Evolutionary conservation across 495 filamentous ascomycete species (phyloP).

Genomic region (Tetracladium setigerum): DNA sequence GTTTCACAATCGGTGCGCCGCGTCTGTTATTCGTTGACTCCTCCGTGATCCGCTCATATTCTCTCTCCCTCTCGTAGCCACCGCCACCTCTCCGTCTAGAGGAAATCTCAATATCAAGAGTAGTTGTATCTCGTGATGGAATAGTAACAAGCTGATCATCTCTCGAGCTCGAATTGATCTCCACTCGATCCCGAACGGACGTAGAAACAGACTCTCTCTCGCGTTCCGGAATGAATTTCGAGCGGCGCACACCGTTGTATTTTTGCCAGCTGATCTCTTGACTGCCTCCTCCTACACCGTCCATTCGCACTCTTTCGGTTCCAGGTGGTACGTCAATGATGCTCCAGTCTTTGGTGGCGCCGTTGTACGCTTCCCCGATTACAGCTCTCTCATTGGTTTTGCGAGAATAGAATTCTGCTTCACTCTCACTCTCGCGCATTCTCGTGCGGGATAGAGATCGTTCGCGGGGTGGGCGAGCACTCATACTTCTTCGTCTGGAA

Average conservation of each 20-base stretch:
- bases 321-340: slow-evolving; percentile 77
- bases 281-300: slow-evolving; percentile 58
- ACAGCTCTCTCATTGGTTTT: slow-evolving; percentile 50
- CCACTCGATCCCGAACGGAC: slow-evolving; percentile 2
- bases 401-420: slow-evolving; percentile 60
- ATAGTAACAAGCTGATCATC: slow-evolving; percentile 8
- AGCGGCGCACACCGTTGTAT: slow-evolving; percentile 67
- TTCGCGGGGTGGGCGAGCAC: slow-evolving; percentile 9
- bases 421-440: slow-evolving; percentile 20
- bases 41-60: slow-evolving; percentile 30
- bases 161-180: slow-evolving; percentile 6
- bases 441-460: not conserved
- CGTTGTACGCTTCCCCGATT: slow-evolving; percentile 60
- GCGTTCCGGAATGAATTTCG: slow-evolving; percentile 54
- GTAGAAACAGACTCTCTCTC: slow-evolving; percentile 19
- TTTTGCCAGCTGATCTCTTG: slow-evolving; percentile 68
- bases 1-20: slow-evolving; percentile 30
- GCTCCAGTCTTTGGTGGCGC: slow-evolving; percentile 62
- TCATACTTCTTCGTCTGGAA: slow-evolving; percentile 13
- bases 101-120: slow-evolving; percentile 20
- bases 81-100: not conserved
- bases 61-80: slow-evolving; percentile 11
- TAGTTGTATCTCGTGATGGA: slow-evolving; percentile 1
- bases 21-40: slow-evolving; percentile 38
- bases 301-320: slow-evolving; percentile 66